A percentile compares a stretch with the other conserved stretches of the same genome.
These are phyloP conservation scores for Cercophora samala DNA, from an alignment of 495 filamentous ascomycete species.

Conservation along the genomic window DNA sequence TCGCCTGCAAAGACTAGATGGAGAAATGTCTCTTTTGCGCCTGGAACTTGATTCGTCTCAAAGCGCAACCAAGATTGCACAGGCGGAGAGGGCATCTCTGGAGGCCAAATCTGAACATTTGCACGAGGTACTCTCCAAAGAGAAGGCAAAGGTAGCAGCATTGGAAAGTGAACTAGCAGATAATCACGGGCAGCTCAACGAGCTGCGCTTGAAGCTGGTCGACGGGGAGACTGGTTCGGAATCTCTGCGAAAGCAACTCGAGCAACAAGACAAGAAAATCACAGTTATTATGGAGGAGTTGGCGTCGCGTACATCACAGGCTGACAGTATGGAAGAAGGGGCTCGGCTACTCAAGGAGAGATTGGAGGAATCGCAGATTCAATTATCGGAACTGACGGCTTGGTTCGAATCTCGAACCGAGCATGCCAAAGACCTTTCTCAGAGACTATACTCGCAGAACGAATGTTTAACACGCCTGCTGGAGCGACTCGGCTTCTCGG, in stretches of 20 bases:
- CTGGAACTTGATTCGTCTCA: slow-evolving; percentile 45
- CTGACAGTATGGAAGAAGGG: slow-evolving; percentile 65
- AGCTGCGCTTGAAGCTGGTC: slow-evolving; percentile 64
- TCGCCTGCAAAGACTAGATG: slow-evolving; percentile 42
- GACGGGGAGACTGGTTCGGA: slow-evolving; percentile 79
- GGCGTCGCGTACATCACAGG: slow-evolving; percentile 60
- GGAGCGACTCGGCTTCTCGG: slow-evolving; percentile 76
- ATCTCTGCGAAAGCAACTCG: slow-evolving; percentile 64
- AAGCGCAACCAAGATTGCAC: slow-evolving; percentile 32
- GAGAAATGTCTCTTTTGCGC: slow-evolving; percentile 43
- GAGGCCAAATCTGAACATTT: slow-evolving; percentile 40
- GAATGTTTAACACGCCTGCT: slow-evolving; percentile 73
- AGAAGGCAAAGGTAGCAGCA: slow-evolving; percentile 54
- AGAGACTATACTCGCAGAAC: slow-evolving; percentile 72
- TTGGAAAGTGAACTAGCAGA: slow-evolving; percentile 64
- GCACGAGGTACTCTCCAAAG: slow-evolving; percentile 52
- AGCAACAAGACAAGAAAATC: slow-evolving; percentile 64
- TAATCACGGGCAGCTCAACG: slow-evolving; percentile 60
- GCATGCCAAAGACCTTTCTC: slow-evolving; percentile 76
- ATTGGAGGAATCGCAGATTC: slow-evolving; percentile 48
- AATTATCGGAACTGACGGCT: slow-evolving; percentile 46
- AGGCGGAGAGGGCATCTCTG: slow-evolving; percentile 38
- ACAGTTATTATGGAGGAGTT: slow-evolving; percentile 60
- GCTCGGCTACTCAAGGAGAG: slow-evolving; percentile 57
- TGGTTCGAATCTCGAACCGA: slow-evolving; percentile 61